Percentiles rank a stretch among this genome's conserved stretches.
Evolutionary conservation across 768 basidiomycete genomes (phyloP).

Genomic region (Brasilioporus rufonigricans): DNA sequence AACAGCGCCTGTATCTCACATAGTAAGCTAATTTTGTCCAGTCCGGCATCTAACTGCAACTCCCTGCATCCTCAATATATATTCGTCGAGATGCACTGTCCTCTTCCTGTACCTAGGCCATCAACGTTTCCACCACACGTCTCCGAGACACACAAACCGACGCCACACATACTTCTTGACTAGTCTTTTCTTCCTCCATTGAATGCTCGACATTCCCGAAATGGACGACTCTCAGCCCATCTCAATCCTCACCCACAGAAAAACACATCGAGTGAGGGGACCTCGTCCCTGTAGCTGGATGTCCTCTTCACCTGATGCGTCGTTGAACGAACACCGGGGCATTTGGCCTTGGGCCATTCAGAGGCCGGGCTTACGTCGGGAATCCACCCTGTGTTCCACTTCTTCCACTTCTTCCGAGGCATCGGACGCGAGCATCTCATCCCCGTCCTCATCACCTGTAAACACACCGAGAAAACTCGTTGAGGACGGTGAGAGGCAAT

Average conservation of each 20-base stretch:
- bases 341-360: constrained; percentile 17
- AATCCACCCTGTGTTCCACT: constrained; percentile 14
- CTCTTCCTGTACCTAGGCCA: neutral
- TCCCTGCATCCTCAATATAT: constrained; percentile 11
- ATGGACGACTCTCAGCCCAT: constrained; percentile 15
- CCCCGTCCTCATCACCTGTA: constrained; percentile 13
- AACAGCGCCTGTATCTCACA: constrained; percentile 11
- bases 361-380: constrained; percentile 13
- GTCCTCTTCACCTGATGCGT: constrained; percentile 13
- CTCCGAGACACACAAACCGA: neutral
- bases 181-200: neutral
- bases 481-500: constrained; percentile 5
- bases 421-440: constrained; percentile 10
- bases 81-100: constrained; percentile 22
- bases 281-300: constrained; percentile 32
- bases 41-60: constrained; percentile 1
- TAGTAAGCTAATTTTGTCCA: neutral
- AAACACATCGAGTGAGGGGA: constrained; percentile 21
- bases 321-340: constrained; percentile 13
- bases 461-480: neutral
- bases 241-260: constrained; percentile 6
- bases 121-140: constrained; percentile 6
- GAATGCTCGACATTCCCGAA: neutral
- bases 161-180: neutral
- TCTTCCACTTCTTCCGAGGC: constrained; percentile 10